Evolutionary conservation across 495 filamentous ascomycete genomes (phyloP), one percentile per base, ranked within the genome.

Genomic region (Penicillium lividum): DNA sequence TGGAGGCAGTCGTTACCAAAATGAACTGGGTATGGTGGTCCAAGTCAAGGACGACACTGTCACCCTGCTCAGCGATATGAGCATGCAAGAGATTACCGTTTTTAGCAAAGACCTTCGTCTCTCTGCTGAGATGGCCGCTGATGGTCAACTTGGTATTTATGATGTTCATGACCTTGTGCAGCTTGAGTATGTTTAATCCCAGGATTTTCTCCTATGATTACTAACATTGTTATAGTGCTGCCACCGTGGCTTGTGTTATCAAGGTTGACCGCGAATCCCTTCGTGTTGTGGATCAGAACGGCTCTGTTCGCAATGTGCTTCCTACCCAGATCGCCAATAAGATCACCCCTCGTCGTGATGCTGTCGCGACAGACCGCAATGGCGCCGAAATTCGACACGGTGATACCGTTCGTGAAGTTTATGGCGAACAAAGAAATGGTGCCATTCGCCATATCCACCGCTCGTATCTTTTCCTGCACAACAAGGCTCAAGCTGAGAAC

Each of bases 31-130:
- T 66, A 96, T 97, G 89, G 93, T 99, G 11, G 90, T 97, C 45
- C 88, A 90, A 69, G 94, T 97, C 59, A 86, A 84, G 58, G 89
- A 92, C 30, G 95, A 98, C 69, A 85, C 87, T 22, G 92, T 99
- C 46, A 98, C 95, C 2, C 74, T 99, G 53, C 75, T 98, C 30
- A 95, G 88, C 53, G 95, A 99, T 73, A 87, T 92, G 64, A 92
- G 82, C 52, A 92, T 92, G 74, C 85, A 87, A 53, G 95, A 98
- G 71, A 90, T 99, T 57, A 97, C 93, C 0, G 93, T 99, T 3
- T 99, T 99, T 77, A 97, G 93, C 74, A 97, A 96, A 66, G 95
- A 99, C 72, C 79, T 99, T 38, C 84, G 94, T 56, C 89, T 96
- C 70, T 94, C 95, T 42, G 89, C 87, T 46, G 94, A 99, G 63